Conservation (phyloP, 441 rosid species). For the Syzygium syzygioides region DNA sequence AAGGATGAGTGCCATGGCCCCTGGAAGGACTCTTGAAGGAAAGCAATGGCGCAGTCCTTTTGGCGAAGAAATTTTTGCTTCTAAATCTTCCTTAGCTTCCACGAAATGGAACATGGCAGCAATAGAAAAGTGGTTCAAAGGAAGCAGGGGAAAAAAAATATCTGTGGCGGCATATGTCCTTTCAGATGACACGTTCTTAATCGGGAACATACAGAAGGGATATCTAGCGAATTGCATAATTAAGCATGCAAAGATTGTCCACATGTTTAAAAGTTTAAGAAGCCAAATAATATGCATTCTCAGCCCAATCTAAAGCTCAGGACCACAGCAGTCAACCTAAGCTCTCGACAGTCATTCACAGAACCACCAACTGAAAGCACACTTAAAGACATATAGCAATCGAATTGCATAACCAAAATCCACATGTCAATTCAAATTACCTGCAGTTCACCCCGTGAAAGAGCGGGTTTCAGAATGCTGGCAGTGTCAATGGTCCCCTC, state of each 20-base stretch:
- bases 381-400: not conserved
- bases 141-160: not conserved
- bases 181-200: not conserved
- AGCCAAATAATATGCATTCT: not conserved
- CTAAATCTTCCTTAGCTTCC: not conserved
- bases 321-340: not conserved
- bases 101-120: not conserved
- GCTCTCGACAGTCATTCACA: not conserved
- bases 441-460: conserved; percentile 96
- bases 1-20: not conserved
- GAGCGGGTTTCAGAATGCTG: conserved; percentile 90
- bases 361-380: not conserved
- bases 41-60: not conserved
- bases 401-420: not conserved
- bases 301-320: not conserved
- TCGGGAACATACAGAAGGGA: not conserved
- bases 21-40: not conserved
- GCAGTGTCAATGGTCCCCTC: conserved; percentile 98
- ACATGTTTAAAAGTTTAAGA: not conserved
- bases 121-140: not conserved
- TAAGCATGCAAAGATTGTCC: not conserved
- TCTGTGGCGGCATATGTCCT: not conserved
- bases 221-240: not conserved
- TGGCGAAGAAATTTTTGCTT: not conserved
- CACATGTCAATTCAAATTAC: conserved; percentile 19